phyloP scores from a whole-genome alignment of 257 asterid species.

The Mitragyna speciosa region DNA sequence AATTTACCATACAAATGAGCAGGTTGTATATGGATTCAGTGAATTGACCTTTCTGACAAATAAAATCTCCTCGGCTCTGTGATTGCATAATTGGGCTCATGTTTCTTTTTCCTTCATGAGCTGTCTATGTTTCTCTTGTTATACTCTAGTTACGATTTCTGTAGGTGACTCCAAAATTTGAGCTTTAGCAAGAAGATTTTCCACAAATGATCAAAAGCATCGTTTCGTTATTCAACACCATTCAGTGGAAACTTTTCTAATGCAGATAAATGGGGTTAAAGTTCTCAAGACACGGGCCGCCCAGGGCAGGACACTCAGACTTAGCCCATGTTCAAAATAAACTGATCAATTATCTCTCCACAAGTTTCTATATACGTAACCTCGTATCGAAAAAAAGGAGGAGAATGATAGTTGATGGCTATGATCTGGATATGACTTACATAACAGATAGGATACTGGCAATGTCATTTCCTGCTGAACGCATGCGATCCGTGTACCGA shows the following conservation, averaged over 20 bases:
- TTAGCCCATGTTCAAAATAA: slow-evolving; percentile 28
- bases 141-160: neutral
- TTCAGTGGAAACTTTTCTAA: neutral
- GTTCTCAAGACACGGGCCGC: slow-evolving; percentile 43
- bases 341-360: slow-evolving; percentile 43
- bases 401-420: slow-evolving; percentile 76
- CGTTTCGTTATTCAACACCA: neutral
- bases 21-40: neutral
- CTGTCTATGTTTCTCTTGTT: neutral
- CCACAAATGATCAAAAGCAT: neutral
- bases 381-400: slow-evolving; percentile 72
- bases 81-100: neutral
- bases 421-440: slow-evolving; percentile 87
- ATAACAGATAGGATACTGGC: slow-evolving; percentile 66
- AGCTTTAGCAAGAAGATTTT: neutral
- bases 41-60: neutral
- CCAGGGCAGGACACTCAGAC: slow-evolving; percentile 16
- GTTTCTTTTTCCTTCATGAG: neutral
- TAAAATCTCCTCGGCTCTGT: neutral
- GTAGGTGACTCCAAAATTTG: neutral
- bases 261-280: slow-evolving; percentile 59
- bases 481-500: slow-evolving; percentile 72
- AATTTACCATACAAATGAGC: neutral
- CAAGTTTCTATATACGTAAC: slow-evolving; percentile 54
- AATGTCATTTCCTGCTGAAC: slow-evolving; percentile 84